These are phyloP conservation scores for Fusarium kyushuense DNA, from an alignment of 2,329 filamentous ascomycete species.

Conservation along the genomic window DNA sequence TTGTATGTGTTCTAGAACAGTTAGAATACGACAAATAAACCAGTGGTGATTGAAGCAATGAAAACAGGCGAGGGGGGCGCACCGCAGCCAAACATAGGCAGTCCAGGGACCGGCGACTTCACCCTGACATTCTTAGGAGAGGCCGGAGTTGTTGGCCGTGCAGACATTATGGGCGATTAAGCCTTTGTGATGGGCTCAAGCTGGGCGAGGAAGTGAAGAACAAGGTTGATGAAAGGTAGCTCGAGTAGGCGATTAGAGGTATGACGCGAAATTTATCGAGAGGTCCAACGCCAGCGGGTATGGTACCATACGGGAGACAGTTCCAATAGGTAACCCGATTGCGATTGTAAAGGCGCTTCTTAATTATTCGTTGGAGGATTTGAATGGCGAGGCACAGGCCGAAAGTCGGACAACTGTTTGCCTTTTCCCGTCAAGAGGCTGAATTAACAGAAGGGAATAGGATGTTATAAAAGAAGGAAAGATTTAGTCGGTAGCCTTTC, in stretches of 20 bases:
- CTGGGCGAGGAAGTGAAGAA: slow-evolving; percentile 2
- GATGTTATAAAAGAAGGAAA: background rate
- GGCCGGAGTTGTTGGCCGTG: slow-evolving; percentile 62
- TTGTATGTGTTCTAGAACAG: slow-evolving; percentile 75
- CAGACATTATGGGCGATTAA: slow-evolving; percentile 55
- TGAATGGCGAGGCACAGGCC: slow-evolving; percentile 25
- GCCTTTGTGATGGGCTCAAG: slow-evolving; percentile 1
- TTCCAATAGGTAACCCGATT: background rate
- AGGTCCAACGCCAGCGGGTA: background rate
- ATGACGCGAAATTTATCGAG: background rate
- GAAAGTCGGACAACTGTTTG: slow-evolving; percentile 34
- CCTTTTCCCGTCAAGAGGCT: slow-evolving; percentile 7
- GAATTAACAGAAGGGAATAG: background rate
- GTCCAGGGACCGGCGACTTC: slow-evolving; percentile 69
- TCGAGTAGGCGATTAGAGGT: slow-evolving; percentile 10
- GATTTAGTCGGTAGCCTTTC: background rate
- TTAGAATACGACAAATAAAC: slow-evolving; percentile 46
- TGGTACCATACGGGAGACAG: background rate
- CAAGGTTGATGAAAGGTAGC: slow-evolving; percentile 5
- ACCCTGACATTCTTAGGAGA: slow-evolving; percentile 70
- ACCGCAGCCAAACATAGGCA: slow-evolving; percentile 74
- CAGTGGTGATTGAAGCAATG: slow-evolving; percentile 2
- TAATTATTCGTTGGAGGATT: slow-evolving; percentile 16
- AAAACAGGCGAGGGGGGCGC: slow-evolving; percentile 50
- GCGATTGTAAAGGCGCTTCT: background rate